Evolutionary conservation across 192 early-diverging fungal species (phyloP).

Genomic region (Entomortierella lignicola): DNA sequence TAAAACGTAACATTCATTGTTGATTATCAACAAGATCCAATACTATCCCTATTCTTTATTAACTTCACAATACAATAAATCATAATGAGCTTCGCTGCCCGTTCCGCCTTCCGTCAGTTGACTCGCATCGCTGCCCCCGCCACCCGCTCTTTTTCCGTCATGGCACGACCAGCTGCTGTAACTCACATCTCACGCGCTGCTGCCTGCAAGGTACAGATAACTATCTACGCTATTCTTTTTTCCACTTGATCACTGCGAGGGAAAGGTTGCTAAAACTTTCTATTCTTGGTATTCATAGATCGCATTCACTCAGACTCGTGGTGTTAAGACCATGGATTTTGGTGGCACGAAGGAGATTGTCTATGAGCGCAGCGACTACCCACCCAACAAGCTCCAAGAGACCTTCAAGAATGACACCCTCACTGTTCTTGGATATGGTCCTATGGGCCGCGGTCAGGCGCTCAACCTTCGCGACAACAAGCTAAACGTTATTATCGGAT

Average conservation of each 20-base stretch:
- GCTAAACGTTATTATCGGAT: slow-evolving; percentile 95
- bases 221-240: neutral
- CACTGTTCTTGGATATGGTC: slow-evolving; percentile 94
- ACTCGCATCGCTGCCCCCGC: slow-evolving; percentile 50
- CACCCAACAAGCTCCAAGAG: slow-evolving; percentile 90
- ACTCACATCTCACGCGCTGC: slow-evolving; percentile 38
- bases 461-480: slow-evolving; percentile 97
- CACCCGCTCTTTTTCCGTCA: slow-evolving; percentile 48
- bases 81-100: slow-evolving; percentile 55
- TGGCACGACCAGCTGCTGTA: slow-evolving; percentile 52
- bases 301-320: slow-evolving; percentile 70
- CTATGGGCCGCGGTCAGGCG: slow-evolving; percentile 94
- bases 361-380: slow-evolving; percentile 95
- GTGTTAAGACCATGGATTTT: slow-evolving; percentile 95
- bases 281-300: neutral
- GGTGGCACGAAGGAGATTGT: slow-evolving; percentile 92
- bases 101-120: slow-evolving; percentile 52
- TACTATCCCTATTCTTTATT: neutral
- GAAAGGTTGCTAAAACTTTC: neutral
- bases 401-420: slow-evolving; percentile 96
- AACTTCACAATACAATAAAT: neutral
- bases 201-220: slow-evolving; percentile 47
- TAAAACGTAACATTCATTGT: neutral
- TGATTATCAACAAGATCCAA: neutral
- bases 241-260: neutral